Base-by-base conservation (phyloP, 176 grass and related monocot genomes). In the Ensete glaucum region DNA sequence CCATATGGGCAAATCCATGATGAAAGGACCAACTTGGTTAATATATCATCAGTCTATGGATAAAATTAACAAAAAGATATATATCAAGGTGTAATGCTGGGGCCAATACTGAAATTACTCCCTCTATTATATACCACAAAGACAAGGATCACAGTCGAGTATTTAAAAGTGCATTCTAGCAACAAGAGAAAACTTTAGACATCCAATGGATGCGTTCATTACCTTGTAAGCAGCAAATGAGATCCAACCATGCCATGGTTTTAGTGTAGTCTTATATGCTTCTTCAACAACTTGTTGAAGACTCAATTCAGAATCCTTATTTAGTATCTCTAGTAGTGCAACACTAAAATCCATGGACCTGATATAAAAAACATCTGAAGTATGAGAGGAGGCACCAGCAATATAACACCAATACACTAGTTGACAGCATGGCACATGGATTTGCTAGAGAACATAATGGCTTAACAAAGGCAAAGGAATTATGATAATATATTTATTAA, bases 221-320 rank as follows among this genome's bases (percentile, higher is more conserved):
- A 98, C 95, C 88, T 94, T 98, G 27, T 80, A 98, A 50, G 95
- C 90, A 23, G 95, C 95, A 19, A 90, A 91, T 53, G 95, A 83
- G 51, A 98, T 94, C 95, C 95, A 94, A 20, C 95, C 95, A 78
- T 94, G 95, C 84, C 90, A 98, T 63, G 81, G 95, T 70, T 86
- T 87, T 15, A 98, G 76, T 48, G 78, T 82, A 55, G 20, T 60
- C 65, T 20, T 62, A 64, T 94, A 98, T 6, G 86, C 82, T 53
- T 84, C 78, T 74, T 98, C 88, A 16, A 93, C 82, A 7, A 87
- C 66, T 71, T 98, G 67, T 11, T 75, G 53, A 34, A 98, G 77
- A 65, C 63, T 86, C 83, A 52, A 76, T 51, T 85, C 84, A 76
- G 82, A 79, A 71, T 80, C 86, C 53, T 84, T 83, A 74, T 82